Base-by-base conservation (phyloP, 768 basidiomycete species). In the Gautieria morchelliformis region DNA sequence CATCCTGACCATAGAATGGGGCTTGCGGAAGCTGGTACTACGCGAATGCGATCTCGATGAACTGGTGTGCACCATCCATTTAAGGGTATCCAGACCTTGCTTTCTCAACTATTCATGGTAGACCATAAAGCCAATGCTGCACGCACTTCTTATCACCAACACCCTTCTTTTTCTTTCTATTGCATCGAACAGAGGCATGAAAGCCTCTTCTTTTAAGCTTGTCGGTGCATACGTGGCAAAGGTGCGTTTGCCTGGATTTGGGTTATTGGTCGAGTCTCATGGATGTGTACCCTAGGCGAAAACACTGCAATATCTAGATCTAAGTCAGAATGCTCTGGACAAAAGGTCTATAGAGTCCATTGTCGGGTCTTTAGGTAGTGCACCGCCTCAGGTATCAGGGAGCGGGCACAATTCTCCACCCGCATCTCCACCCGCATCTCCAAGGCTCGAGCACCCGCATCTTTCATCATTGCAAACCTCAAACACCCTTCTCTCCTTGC, bases 1-100 rank as follows among this genome's bases (percentile, higher is more conserved):
- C 69, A 83, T 96, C 14, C 83, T 98, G 61, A 82, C 83, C 8
- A 85, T 96, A 58, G 92, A 97, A 69, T 97, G 93, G 89, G 94
- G 93, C 0, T 72, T 96, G 19, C 76, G 87, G 27, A 94, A 92
- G 64, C 74, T 95, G 20, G 84, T 87, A 0, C 78, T 96, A 55
- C 82, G 89, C 42, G 87, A 89, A 67, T 97, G 93, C 64, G 84
- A 93, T 62, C 69, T 98, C 20, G 91, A 93, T 61, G 88, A 92
- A 52, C 76, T 78, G 58, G 93, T 93, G 64, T 57, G 80, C 70
- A n/a, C 19, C 24, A 30, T 48, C 19, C 24, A 30, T 48, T 59
- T 20, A 20, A 5, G 10, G 10, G 27, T 42, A 54, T 40, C 27
- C 4, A 15, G 6, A n/a, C 24, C 3, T 27, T 4, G n/a, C 48